phyloP scores from a whole-genome alignment of 2,329 filamentous ascomycete species.

The Cryphonectria carpinicola region DNA sequence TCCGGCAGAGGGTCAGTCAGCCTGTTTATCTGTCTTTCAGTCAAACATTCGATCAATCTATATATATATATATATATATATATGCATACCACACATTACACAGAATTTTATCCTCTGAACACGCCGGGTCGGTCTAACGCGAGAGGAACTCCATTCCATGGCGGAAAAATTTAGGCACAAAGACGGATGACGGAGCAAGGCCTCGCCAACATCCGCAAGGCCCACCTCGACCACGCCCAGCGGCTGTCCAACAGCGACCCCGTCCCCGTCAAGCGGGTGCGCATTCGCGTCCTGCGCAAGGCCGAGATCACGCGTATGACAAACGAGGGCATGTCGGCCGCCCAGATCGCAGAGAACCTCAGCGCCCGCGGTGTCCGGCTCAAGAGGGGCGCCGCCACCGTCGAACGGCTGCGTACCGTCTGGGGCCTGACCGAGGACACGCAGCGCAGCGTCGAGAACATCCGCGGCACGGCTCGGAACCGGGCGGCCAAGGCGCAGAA shows the following conservation, averaged over 20 bases:
- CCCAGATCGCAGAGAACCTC: slow-evolving; percentile 23
- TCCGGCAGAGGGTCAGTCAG: slow-evolving; percentile 18
- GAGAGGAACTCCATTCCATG: neutral
- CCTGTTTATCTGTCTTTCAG: neutral
- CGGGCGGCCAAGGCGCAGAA: slow-evolving; percentile 12
- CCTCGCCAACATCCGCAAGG: slow-evolving; percentile 25
- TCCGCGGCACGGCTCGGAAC: slow-evolving; percentile 15
- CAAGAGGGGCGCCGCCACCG: slow-evolving; percentile 15
- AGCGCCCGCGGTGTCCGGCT: slow-evolving; percentile 17
- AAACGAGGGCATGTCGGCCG: slow-evolving; percentile 15
- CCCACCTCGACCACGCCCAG: slow-evolving; percentile 20
- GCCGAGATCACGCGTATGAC: slow-evolving; percentile 28
- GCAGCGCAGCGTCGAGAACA: slow-evolving; percentile 10
- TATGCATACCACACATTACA: too few species aligned
- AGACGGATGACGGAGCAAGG: slow-evolving; percentile 22
- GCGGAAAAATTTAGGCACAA: slow-evolving; percentile 1
- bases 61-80: too few species aligned
- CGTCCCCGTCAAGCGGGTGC: slow-evolving; percentile 13
- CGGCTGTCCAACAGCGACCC: slow-evolving; percentile 19
- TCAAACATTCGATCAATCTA: too few species aligned
- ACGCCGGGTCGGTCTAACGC: neutral
- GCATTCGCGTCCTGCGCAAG: slow-evolving; percentile 22
- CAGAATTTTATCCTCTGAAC: neutral
- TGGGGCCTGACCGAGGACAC: slow-evolving; percentile 17
- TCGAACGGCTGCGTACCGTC: slow-evolving; percentile 22